A percentile compares a stretch with the other conserved stretches of the same genome.
phyloP scores from a whole-genome alignment of 139 green algal genomes.

The Chlorella sp. region DNA sequence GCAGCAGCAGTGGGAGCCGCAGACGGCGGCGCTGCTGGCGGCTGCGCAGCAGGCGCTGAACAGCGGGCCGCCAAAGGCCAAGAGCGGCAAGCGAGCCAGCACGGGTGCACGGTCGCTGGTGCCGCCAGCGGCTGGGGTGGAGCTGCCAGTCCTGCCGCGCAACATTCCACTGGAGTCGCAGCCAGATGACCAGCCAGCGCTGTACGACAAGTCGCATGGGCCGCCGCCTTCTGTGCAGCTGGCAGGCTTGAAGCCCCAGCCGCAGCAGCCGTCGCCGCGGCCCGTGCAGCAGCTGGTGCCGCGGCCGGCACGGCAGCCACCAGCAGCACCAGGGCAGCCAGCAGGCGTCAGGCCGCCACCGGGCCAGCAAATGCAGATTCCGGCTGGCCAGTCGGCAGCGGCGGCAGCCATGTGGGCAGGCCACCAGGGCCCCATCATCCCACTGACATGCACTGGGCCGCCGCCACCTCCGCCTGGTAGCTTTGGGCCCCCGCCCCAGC shows the following conservation, averaged over 20 bases:
- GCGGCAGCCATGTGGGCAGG: too few relatives aligned
- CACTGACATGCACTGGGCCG: too few relatives aligned
- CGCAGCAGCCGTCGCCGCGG: background rate
- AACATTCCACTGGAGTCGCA: conserved; percentile 32
- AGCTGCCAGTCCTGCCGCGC: background rate
- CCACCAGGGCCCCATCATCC: too few relatives aligned
- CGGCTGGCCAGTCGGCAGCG: too few relatives aligned
- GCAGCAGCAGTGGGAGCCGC: background rate
- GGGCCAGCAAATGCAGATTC: too few relatives aligned
- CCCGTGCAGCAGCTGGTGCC: too few relatives aligned
- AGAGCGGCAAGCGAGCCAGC: too few relatives aligned
- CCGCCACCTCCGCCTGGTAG: too few relatives aligned
- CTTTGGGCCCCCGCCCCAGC: too few relatives aligned
- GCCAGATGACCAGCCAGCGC: conserved; percentile 16
- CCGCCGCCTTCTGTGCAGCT: conserved; percentile 14
- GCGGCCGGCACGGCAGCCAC: too few relatives aligned
- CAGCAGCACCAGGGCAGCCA: too few relatives aligned
- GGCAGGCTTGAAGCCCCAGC: background rate
- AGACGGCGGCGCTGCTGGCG: background rate
- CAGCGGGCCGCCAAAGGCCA: background rate
- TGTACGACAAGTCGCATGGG: background rate
- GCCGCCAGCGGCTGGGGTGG: background rate
- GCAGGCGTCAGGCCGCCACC: too few relatives aligned
- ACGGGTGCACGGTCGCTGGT: background rate
- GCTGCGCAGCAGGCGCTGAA: background rate